Percentiles rank a stretch among this genome's conserved stretches.
These are phyloP conservation scores for Kitagawia praeruptora DNA, from an alignment of 129 eudicot genomes.

Conservation along the genomic window DNA sequence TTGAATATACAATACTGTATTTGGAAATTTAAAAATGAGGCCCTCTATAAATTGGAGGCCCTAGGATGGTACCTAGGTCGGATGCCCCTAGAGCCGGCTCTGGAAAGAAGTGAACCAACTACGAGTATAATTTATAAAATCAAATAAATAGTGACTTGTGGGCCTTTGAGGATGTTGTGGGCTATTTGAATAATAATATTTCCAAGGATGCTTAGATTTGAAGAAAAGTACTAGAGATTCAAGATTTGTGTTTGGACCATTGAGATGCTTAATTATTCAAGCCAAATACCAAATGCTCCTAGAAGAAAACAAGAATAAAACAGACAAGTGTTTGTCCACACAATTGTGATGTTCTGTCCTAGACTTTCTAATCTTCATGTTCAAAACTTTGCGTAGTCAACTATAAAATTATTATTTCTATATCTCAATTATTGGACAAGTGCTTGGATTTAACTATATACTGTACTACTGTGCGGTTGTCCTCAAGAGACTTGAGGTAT, in stretches of 20 bases:
- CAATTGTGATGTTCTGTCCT: conserved; percentile 2
- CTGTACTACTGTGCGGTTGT: neutral
- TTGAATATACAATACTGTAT: too few relatives aligned
- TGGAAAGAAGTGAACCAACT: neutral
- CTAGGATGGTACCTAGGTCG: too few relatives aligned
- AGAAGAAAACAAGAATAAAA: neutral
- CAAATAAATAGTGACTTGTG: neutral
- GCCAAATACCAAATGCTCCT: neutral
- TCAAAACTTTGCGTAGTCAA: neutral
- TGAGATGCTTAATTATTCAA: neutral
- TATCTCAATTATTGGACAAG: neutral
- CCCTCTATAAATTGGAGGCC: too few relatives aligned
- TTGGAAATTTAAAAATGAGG: too few relatives aligned
- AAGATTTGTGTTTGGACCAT: neutral
- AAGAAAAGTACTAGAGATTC: neutral
- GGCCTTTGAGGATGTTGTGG: conserved; percentile 2
- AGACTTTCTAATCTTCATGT: neutral
- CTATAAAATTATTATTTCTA: neutral
- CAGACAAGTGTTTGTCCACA: neutral
- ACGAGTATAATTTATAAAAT: neutral
- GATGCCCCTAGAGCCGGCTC: too few relatives aligned
- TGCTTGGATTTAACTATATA: neutral
- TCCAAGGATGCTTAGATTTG: neutral
- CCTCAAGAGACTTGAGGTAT: neutral
- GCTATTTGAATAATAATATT: conserved; percentile 4